phyloP scores from a whole-genome alignment of 495 filamentous ascomycete species.

The Tuber brumale region DNA sequence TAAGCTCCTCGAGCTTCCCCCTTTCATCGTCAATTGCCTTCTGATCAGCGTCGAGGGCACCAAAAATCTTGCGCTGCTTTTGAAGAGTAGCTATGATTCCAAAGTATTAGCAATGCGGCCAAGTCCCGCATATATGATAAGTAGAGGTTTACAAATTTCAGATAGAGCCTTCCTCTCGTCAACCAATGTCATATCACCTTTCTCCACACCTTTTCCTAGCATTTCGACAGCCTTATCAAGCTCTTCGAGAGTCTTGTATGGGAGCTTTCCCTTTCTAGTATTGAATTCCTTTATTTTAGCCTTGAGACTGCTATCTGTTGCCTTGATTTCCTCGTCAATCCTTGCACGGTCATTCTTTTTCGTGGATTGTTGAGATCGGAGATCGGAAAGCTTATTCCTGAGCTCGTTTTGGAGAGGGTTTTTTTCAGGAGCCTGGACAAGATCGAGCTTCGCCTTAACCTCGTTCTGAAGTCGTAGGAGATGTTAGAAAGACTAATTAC shows the following conservation, averaged over 20 bases:
- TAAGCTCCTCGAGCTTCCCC: slow-evolving; percentile 74
- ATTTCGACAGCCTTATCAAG: slow-evolving; percentile 71
- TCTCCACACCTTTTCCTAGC: slow-evolving; percentile 76
- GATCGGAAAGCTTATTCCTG: slow-evolving; percentile 60
- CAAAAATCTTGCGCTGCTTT: slow-evolving; percentile 86
- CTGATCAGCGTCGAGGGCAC: slow-evolving; percentile 69
- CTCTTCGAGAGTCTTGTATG: slow-evolving; percentile 81
- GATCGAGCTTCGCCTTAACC: slow-evolving; percentile 76
- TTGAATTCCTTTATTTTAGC: slow-evolving; percentile 78
- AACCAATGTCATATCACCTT: slow-evolving; percentile 82
- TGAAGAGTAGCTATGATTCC: slow-evolving; percentile 48
- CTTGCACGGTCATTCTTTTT: slow-evolving; percentile 71
- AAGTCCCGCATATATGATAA: not conserved
- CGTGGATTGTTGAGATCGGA: slow-evolving; percentile 72
- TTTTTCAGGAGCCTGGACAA: slow-evolving; percentile 56
- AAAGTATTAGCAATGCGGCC: slow-evolving; percentile 9
- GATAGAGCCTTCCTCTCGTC: slow-evolving; percentile 90
- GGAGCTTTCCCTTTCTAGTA: slow-evolving; percentile 62
- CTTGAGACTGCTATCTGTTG: slow-evolving; percentile 73
- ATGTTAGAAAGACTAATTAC: slow-evolving; percentile 25
- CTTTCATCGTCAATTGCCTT: slow-evolving; percentile 79
- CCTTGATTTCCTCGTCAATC: slow-evolving; percentile 79
- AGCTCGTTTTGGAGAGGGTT: slow-evolving; percentile 77
- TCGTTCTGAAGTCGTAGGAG: slow-evolving; percentile 55
- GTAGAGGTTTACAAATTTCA: slow-evolving; percentile 58